These are phyloP conservation scores for Vaccinium myrtillus DNA, from an alignment of 148 eudicot species.

Conservation along the genomic window DNA sequence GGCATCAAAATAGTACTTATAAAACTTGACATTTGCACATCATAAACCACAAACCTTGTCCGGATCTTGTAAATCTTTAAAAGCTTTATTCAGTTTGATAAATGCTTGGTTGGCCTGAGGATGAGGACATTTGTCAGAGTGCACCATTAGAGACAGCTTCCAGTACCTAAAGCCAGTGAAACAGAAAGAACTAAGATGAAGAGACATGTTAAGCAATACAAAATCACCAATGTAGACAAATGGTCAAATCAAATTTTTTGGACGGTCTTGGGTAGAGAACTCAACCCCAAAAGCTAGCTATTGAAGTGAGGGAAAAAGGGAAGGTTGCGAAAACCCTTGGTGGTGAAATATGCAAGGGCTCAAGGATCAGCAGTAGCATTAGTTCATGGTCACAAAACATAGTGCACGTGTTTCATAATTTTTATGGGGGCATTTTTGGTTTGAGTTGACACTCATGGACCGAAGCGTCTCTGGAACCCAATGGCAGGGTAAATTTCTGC, in stretches of 20 bases:
- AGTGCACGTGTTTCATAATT: background rate
- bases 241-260: background rate
- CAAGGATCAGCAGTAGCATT: background rate
- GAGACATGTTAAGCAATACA: background rate
- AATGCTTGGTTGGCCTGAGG: conserved; percentile 97
- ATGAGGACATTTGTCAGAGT: conserved; percentile 97
- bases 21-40: conserved; percentile 14
- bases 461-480: background rate
- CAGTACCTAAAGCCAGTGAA: conserved; percentile 51
- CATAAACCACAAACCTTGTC: conserved; percentile 56
- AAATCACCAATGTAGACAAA: background rate
- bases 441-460: background rate
- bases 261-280: no score
- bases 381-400: background rate
- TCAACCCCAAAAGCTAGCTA: background rate
- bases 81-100: conserved; percentile 81
- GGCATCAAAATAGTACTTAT: background rate
- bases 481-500: background rate
- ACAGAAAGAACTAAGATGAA: background rate
- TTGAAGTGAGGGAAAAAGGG: background rate
- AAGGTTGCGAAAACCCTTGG: background rate
- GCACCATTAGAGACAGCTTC: conserved; percentile 96
- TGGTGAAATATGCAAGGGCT: background rate
- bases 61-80: conserved; percentile 94
- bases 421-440: background rate